Evolutionary conservation across 495 filamentous ascomycete genomes (phyloP), one percentile per base, ranked within the genome.

Genomic region (Penicillium odoratum): DNA sequence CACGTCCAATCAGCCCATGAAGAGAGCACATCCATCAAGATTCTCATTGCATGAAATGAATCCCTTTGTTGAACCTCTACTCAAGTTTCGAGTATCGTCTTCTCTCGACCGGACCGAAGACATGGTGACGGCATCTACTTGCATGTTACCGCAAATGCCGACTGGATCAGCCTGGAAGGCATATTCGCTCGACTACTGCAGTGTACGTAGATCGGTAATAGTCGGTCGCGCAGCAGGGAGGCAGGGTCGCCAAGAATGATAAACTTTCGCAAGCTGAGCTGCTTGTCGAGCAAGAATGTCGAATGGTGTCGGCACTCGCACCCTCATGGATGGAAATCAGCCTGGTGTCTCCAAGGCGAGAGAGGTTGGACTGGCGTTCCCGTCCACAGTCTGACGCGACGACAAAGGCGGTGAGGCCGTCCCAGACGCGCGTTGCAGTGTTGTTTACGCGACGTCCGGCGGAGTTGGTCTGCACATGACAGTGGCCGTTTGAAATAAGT

Each of bases 391-490:
- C 25, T 7, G 3, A 26, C 43, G 16, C 43, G 43, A 26, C 18
- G 18, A 13, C 43, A 45, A 45, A 45, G 18, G 43, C 43, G 43
- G 43, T 45, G 43, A 45, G 6, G 43, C 26, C 16, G 25, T 26
- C 43, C 43, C 6, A 45, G 43, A 45, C 18, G 18, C 18, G 18
- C 11, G 11, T 21, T 21, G 36, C 43, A 8, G 43, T 26, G 26
- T 45, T 45, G 9, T 45, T 45, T 45, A 26, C 43, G 43, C 43
- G 18, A 45, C 25, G 43, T 45, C 43, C 43, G 6, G 43, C 18
- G 43, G 43, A 45, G 43, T 18, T 45, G 18, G 36, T 45, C 43
- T 18, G 43, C 43, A 45, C 9, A 45, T 45, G n/a, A 45, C 18
- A 45, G 9, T 45, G 18, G 25, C 43, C 21, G 21, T 21, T 21